Evolutionary conservation across 208 protist genomes (phyloP).

Genomic region (Leishmania martiniquensis): DNA sequence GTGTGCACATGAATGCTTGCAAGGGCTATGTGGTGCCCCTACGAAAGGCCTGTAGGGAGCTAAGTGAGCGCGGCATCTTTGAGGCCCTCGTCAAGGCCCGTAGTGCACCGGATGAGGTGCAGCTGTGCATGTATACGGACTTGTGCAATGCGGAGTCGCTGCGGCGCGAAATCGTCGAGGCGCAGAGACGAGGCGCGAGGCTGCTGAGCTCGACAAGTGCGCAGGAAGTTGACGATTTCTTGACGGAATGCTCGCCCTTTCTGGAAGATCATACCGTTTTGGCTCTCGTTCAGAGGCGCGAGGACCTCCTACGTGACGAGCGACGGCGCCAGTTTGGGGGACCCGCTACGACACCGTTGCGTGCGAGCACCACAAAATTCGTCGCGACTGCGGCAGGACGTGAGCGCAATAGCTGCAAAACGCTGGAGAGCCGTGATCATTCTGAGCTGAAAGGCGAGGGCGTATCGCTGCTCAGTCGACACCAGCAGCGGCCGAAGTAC

Average conservation of each 20-base stretch:
- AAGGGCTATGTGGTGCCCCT: conserved; percentile 59
- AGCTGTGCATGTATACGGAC: conserved; percentile 75
- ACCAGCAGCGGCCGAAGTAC: neutral
- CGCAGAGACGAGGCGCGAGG: conserved; percentile 36
- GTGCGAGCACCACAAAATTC: neutral
- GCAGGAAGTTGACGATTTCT: conserved; percentile 54
- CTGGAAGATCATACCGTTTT: conserved; percentile 61
- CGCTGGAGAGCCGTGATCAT: conserved; percentile 11
- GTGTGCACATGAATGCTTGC: conserved; percentile 55
- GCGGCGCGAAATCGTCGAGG: conserved; percentile 41
- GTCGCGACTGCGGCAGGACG: neutral
- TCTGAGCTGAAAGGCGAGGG: conserved; percentile 12
- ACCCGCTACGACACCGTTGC: conserved; percentile 15
- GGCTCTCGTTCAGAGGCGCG: conserved; percentile 57
- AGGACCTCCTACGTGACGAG: conserved; percentile 40
- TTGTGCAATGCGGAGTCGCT: conserved; percentile 64
- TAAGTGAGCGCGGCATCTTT: conserved; percentile 54
- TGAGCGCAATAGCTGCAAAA: neutral
- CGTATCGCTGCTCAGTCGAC: neutral
- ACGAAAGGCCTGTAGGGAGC: conserved; percentile 53
- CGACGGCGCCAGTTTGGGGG: neutral
- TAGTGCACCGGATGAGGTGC: conserved; percentile 42
- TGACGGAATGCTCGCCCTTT: conserved; percentile 46
- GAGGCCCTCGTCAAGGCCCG: conserved; percentile 50
- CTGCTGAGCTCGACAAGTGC: conserved; percentile 48